Base-by-base conservation (phyloP, 352 stramenopile genomes). In the Globisporangium canariense region DNA sequence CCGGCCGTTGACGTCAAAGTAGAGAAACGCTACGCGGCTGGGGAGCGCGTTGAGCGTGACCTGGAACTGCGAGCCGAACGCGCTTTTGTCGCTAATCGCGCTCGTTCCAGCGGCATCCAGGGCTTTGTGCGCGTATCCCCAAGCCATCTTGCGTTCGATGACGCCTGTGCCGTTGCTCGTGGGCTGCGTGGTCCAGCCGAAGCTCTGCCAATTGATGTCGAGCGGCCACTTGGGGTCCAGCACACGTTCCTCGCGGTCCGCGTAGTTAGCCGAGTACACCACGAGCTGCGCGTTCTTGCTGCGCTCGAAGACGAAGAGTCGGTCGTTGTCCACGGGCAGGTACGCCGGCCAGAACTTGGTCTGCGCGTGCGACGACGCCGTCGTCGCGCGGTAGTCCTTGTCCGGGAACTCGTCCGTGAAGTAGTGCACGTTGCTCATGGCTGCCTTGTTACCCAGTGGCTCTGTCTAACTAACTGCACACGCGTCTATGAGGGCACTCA, bases 201-300 rank as follows among this genome's bases (percentile, higher is more conserved):
- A 92, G 66, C 81, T 91, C 70, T 90, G 80, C 83, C 83, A 92
- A 58, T 88, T 89, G 72, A 92, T 90, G 66, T 92, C 81, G 50
- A 92, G 70, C 45, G 83, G 83, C 68, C 69, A 83, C 64, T 88
- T 88, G 22, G 73, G 60, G 68, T 92, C 74, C 47, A 91, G 62
- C 47, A 78, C 65, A 8, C 76, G 76, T 45, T 73, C 62, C 34
- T 74, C 69, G 55, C 71, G 74, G 76, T 90, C 69, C 3, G 69
- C 58, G 66, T 88, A 91, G 56, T 87, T 89, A 62, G 81, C 83
- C 36, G 77, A 74, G 70, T 90, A 92, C 34, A 92, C 80, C 20
- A 92, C 80, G 32, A 92, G 77, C 66, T 92, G 83, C 41, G 83
- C 83, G 60, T 92, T 92, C 73, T 92, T 92, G 55, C 76, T 89